Base-by-base conservation (phyloP, 306 rosid genomes). In the Cicer bijugum region DNA sequence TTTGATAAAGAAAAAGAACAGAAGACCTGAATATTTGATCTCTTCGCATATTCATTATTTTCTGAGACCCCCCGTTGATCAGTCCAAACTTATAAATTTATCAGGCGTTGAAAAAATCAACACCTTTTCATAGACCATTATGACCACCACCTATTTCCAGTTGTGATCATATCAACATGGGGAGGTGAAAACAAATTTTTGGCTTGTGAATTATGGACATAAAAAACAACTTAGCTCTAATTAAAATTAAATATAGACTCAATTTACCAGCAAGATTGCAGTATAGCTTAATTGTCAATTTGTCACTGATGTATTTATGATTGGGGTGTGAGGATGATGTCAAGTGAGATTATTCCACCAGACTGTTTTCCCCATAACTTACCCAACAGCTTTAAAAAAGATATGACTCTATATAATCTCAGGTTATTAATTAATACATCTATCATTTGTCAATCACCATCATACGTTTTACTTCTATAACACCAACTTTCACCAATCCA, bases 131-230 rank as follows among this genome's bases (percentile, higher is more conserved):
- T 12, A 33, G 43, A 60, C 70, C 8, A 17, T 7, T 33, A 20
- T 19, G n/a, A 16, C 28, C 47, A 16, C 28, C 47, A 66, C 53
- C 44, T 16, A 55, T 39, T 68, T 74, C 51, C 11, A 20, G 28
- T 51, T 23, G 10, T 20, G 15, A 43, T 65, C 73, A 17, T 38
- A 75, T 15, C 12, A 53, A 64, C 23, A 28, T 14, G 44, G 12
- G 38, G 64, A 56, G 56, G 67, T 12, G 50, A 61, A 74, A 38
- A 17, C 62, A 74, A 48, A 14, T 48, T 28, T 59, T 17, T 71
- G 52, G 56, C 33, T 55, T 19, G 12, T 19, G 53, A 74, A 11
- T 15, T 33, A 57, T 67, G 11, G 48, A 45, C 67, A 57, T 42
- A 39, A 28, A 76, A 28, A 67, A 55, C 14, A 40, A 64, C 69